These are phyloP conservation scores for Acacia confusa DNA, from an alignment of 306 rosid genomes.

Conservation along the genomic window DNA sequence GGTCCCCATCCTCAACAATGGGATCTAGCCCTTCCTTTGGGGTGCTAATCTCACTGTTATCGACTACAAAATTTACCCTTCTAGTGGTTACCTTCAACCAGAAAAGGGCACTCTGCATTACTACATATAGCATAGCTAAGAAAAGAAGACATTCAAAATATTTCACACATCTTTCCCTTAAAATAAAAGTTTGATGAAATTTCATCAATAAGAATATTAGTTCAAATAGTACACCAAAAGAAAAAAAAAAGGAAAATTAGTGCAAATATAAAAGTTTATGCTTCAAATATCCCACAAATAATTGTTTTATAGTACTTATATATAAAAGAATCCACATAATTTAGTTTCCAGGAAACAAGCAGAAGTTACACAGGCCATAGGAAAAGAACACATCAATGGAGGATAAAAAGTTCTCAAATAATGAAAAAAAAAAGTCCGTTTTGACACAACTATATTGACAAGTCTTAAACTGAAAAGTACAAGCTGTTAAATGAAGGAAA, in stretches of 20 bases:
- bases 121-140: constrained; percentile 28
- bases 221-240: not conserved
- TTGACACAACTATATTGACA: not conserved
- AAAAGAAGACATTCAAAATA: constrained; percentile 27
- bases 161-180: constrained; percentile 21
- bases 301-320: not conserved
- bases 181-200: not conserved
- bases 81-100: constrained; percentile 75
- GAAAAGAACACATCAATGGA: not conserved
- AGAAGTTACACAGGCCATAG: not conserved
- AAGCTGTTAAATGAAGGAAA: not conserved
- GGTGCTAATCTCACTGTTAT: constrained; percentile 51
- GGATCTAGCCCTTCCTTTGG: constrained; percentile 45
- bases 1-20: constrained; percentile 40
- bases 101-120: constrained; percentile 31
- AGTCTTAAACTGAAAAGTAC: not conserved
- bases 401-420: not conserved
- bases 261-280: not conserved
- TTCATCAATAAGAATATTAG: not conserved
- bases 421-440: not conserved
- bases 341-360: not conserved
- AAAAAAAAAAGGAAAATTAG: not conserved
- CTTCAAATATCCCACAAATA: not conserved
- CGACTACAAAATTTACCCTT: constrained; percentile 91
- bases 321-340: not conserved